Evolutionary conservation across 139 green algal genomes (phyloP).

Genomic region (Diplosphaera chodatii): DNA sequence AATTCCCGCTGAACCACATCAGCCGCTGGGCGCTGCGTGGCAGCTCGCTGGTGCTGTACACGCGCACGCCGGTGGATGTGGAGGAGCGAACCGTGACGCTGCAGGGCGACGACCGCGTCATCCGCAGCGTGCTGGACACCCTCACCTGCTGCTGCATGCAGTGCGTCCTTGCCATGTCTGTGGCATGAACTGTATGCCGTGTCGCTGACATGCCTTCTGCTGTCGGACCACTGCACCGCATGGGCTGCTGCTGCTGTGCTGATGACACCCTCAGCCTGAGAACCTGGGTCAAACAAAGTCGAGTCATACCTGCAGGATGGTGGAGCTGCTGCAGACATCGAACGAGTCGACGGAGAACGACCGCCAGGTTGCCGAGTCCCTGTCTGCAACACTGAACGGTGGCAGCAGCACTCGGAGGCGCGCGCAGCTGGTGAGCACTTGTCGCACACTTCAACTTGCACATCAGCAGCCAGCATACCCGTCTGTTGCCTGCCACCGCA

Average conservation of each 20-base stretch:
- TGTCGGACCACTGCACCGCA: no score
- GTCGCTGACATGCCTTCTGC: no score
- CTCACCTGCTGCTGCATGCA: conserved; percentile 86
- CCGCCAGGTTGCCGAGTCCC: conserved; percentile 43
- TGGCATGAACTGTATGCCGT: no score
- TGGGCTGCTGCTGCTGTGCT: no score
- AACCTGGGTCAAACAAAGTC: background rate
- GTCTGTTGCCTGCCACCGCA: no score
- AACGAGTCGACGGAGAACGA: conserved; percentile 24
- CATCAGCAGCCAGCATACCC: no score
- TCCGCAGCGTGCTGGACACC: conserved; percentile 70
- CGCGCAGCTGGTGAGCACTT: conserved; percentile 19
- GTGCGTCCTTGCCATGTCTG: conserved; percentile 19
- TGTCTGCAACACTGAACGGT: conserved; percentile 37
- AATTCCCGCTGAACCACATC: conserved; percentile 80
- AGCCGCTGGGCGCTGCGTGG: conserved; percentile 52
- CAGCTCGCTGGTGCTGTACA: conserved; percentile 69
- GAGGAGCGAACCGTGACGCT: conserved; percentile 75
- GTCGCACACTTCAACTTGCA: no score
- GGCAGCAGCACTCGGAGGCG: background rate
- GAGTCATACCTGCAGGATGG: conserved; percentile 56
- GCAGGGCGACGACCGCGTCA: conserved; percentile 49
- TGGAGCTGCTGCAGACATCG: conserved; percentile 70
- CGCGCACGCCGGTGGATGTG: conserved; percentile 67
- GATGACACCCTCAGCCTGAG: no score